These are phyloP conservation scores for Ocimum tenuiflorum DNA, from an alignment of 257 asterid genomes.

Conservation along the genomic window DNA sequence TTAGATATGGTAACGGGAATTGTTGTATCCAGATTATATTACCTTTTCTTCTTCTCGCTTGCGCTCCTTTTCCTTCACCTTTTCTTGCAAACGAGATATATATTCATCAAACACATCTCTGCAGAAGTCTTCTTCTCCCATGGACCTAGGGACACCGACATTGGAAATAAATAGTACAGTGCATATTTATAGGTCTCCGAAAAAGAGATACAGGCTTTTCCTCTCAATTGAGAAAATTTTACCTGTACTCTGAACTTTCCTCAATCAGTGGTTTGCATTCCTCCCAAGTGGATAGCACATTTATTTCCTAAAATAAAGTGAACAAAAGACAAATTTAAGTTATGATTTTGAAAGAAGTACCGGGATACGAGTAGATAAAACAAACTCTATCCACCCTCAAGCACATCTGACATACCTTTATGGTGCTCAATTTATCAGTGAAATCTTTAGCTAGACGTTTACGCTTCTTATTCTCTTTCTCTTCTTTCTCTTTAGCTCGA, in stretches of 20 bases:
- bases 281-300: conserved; percentile 72
- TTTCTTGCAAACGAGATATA: conserved; percentile 72
- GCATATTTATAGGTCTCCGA: conserved; percentile 7
- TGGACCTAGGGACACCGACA: conserved; percentile 42
- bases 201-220: not conserved
- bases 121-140: conserved; percentile 74
- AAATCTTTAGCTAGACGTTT: conserved; percentile 84
- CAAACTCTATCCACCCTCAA: conserved; percentile 7
- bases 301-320: conserved; percentile 52
- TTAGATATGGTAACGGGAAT: not conserved
- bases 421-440: conserved; percentile 56
- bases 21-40: conserved; percentile 11
- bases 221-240: conserved; percentile 17
- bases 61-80: conserved; percentile 81
- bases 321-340: not conserved
- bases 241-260: conserved; percentile 89
- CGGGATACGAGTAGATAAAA: not conserved
- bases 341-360: not conserved
- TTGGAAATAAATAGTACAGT: conserved; percentile 4
- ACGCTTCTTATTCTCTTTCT: conserved; percentile 85
- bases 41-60: conserved; percentile 96
- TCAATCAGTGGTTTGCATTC: conserved; percentile 70
- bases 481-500: conserved; percentile 95
- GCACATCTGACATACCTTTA: conserved; percentile 50
- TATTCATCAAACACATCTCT: conserved; percentile 73